Conservation (phyloP, 139 green algal species). For the Chlorella sorokiniana region DNA sequence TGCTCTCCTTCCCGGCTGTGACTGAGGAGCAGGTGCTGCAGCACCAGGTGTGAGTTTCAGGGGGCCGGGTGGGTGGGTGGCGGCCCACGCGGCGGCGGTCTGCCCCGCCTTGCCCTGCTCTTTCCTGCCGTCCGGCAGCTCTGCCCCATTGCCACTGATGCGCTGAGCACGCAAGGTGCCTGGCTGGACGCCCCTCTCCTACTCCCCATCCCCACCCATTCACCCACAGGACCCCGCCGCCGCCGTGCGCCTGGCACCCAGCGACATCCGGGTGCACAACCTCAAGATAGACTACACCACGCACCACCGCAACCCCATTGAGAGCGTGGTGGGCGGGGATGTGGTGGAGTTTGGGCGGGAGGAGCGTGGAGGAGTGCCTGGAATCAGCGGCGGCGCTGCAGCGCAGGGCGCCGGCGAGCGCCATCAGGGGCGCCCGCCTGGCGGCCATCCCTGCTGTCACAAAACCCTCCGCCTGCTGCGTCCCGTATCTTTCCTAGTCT, state of each 20-base stretch:
- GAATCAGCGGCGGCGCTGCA: no score
- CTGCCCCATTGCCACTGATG: neutral
- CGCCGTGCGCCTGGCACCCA: conserved; percentile 26
- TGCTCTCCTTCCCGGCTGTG: neutral
- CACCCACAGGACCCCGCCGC: neutral
- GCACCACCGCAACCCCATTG: conserved; percentile 39
- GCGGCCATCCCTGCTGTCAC: neutral
- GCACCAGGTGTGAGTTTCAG: conserved; percentile 20
- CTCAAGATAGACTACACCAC: conserved; percentile 54
- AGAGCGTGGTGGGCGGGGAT: conserved; percentile 11
- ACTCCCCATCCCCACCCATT: neutral
- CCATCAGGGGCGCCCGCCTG: no score
- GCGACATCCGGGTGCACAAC: conserved; percentile 49
- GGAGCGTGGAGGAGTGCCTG: neutral
- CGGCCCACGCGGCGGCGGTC: neutral
- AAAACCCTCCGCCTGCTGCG: neutral
- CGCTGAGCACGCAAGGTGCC: neutral
- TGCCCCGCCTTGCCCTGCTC: neutral
- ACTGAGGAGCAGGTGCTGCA: neutral
- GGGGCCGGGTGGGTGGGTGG: neutral
- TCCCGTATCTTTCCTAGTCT: no score
- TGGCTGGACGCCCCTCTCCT: neutral
- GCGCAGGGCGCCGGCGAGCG: no score
- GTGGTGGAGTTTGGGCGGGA: neutral
- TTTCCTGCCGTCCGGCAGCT: neutral